phyloP scores from a whole-genome alignment of 768 basidiomycete species.

The Russula virescens region DNA sequence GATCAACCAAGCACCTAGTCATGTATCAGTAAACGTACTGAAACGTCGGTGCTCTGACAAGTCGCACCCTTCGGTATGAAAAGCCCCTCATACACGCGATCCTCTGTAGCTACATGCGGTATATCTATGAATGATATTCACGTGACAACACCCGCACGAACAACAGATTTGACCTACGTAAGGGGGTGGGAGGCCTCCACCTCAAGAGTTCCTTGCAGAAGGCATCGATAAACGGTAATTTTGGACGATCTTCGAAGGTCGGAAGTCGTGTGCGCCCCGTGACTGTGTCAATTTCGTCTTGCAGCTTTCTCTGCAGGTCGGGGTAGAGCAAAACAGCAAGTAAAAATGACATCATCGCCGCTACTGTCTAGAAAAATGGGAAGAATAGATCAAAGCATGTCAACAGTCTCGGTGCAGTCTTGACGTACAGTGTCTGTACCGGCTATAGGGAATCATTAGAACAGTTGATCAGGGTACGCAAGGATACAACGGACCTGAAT shows the following conservation, averaged over 20 bases:
- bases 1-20: background rate
- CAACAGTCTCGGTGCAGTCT: background rate
- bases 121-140: background rate
- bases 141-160: background rate
- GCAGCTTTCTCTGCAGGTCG: background rate
- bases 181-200: background rate
- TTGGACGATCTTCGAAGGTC: background rate
- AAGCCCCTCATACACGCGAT: background rate
- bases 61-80: background rate
- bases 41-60: background rate
- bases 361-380: background rate
- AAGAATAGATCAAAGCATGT: background rate
- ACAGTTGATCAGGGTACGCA: too few relatives aligned
- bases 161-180: constrained; percentile 6
- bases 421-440: constrained; percentile 2
- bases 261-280: background rate
- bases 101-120: background rate
- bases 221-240: background rate
- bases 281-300: background rate
- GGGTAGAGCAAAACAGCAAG: background rate
- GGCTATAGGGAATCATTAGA: background rate
- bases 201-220: background rate
- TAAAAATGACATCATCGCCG: background rate
- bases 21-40: background rate
- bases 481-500: background rate